These are phyloP conservation scores for Paxillus involutus DNA, from an alignment of 768 basidiomycete species.

Conservation along the genomic window DNA sequence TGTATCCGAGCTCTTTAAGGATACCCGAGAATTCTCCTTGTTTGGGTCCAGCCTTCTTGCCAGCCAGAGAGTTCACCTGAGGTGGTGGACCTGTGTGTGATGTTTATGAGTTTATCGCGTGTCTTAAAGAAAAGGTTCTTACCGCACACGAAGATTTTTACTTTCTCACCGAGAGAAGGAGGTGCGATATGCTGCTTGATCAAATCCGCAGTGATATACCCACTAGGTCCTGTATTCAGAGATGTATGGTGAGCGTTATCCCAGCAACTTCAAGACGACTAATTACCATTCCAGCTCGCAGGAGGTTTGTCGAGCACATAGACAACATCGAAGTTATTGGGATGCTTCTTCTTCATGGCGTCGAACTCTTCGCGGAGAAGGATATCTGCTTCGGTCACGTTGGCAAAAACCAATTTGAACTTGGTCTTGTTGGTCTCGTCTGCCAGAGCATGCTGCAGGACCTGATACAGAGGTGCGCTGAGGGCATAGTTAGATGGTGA, in stretches of 20 bases:
- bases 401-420: conserved; percentile 90
- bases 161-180: conserved; percentile 65
- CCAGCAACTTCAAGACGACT: background rate
- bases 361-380: conserved; percentile 81
- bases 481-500: conserved; percentile 2
- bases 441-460: conserved; percentile 70
- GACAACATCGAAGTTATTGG: conserved; percentile 74
- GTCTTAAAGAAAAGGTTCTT: conserved; percentile 22
- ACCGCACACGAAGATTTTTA: conserved; percentile 92
- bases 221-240: conserved; percentile 51
- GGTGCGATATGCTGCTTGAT: conserved; percentile 73
- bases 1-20: conserved; percentile 88
- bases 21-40: conserved; percentile 82
- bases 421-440: conserved; percentile 87
- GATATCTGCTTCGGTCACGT: conserved; percentile 88
- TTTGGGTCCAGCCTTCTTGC: conserved; percentile 81
- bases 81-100: conserved; percentile 63
- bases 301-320: conserved; percentile 84
- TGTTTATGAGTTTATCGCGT: background rate
- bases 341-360: conserved; percentile 62
- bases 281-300: conserved; percentile 56
- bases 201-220: conserved; percentile 73
- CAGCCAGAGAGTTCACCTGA: conserved; percentile 86
- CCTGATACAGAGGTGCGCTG: conserved; percentile 83
- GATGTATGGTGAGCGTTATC: conserved; percentile 4